A percentile compares a stretch with the other conserved stretches of the same genome.
These are phyloP conservation scores for Scheffersomyces titani DNA, from an alignment of 1,139 yeast species.

Conservation along the genomic window DNA sequence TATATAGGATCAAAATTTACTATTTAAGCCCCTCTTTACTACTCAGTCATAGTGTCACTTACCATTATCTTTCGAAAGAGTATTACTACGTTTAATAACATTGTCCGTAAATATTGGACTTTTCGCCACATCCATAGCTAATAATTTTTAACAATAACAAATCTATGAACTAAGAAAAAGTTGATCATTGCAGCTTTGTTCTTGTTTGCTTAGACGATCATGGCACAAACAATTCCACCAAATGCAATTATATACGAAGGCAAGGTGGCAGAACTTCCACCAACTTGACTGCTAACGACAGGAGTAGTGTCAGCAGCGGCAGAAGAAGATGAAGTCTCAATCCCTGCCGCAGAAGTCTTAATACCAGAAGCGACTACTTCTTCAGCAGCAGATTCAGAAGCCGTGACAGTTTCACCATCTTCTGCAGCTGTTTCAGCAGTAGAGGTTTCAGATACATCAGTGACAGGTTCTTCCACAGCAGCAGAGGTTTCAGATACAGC, in stretches of 20 bases:
- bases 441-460: neutral
- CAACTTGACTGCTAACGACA: neutral
- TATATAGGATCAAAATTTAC: no score
- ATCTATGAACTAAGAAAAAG: neutral
- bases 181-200: no score
- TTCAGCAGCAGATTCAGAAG: neutral
- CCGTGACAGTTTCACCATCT: neutral
- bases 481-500: neutral
- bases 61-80: no score
- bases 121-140: neutral
- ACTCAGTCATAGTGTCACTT: no score
- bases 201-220: neutral
- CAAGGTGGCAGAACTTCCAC: neutral
- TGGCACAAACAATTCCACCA: neutral
- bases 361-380: no score
- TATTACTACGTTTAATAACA: no score
- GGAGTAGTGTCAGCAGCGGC: neutral
- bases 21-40: no score
- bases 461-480: neutral
- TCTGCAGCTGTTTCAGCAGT: neutral
- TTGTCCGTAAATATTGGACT: neutral
- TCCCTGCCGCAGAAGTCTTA: neutral
- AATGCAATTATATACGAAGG: neutral
- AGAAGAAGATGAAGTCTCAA: neutral
- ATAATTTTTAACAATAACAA: neutral